Evolutionary conservation across 1,284 basidiomycete species (phyloP).

Genomic region (Paramarasmius palmivorus): DNA sequence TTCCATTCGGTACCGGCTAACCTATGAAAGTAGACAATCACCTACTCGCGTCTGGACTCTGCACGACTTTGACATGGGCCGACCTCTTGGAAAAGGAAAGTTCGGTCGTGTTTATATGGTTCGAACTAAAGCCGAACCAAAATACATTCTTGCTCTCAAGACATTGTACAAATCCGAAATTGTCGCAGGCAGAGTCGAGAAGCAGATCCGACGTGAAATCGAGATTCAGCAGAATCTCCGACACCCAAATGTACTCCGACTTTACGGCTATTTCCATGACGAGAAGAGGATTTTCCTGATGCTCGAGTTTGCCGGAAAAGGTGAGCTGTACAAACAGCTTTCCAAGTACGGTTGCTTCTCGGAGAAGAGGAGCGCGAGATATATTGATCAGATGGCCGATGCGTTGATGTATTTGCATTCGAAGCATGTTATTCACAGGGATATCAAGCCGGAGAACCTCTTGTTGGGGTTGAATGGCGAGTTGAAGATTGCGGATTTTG

Average conservation of each 20-base stretch:
- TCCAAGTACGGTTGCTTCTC: constrained; percentile 59
- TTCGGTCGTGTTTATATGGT: constrained; percentile 99
- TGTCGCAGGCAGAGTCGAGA: constrained; percentile 67
- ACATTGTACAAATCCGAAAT: constrained; percentile 84
- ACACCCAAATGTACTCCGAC: constrained; percentile 91
- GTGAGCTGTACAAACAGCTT: constrained; percentile 88
- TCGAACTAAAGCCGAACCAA: constrained; percentile 83
- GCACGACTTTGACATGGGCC: constrained; percentile 90
- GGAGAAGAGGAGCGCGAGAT: constrained; percentile 44
- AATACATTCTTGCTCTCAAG: constrained; percentile 96
- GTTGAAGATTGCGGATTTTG: constrained; percentile 98
- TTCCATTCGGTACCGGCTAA: not conserved
- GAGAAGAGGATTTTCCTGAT: constrained; percentile 67
- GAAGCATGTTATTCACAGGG: constrained; percentile 98
- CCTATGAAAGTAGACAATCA: constrained; percentile 41
- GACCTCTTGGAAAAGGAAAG: constrained; percentile 96
- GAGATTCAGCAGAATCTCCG: constrained; percentile 97
- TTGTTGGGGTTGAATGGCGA: constrained; percentile 95
- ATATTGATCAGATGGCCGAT: constrained; percentile 98
- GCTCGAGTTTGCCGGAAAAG: constrained; percentile 68
- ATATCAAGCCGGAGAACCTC: constrained; percentile 99
- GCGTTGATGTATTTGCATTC: constrained; percentile 90
- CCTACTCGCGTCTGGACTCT: constrained; percentile 86
- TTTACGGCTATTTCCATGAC: constrained; percentile 75
- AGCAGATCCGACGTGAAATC: constrained; percentile 95